Evolutionary conservation across 306 rosid genomes (phyloP).

Genomic region (Cucurbita argyrosperma): DNA sequence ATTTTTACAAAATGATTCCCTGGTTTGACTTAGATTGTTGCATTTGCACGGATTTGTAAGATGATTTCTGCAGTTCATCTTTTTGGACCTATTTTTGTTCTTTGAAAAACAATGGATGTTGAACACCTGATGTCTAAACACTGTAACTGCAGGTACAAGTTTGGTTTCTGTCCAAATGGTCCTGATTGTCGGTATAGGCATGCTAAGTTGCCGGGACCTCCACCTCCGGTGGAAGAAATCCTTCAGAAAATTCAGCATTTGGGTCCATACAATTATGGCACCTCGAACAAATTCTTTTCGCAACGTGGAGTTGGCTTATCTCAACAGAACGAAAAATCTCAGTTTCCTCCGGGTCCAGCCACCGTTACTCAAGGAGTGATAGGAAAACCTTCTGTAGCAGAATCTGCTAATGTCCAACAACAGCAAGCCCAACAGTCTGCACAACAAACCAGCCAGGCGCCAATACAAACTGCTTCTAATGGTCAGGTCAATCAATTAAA

Average conservation of each 20-base stretch:
- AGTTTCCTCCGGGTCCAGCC: conserved; percentile 44
- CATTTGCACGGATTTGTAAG: background rate
- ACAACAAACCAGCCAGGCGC: conserved; percentile 52
- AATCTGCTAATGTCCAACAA: conserved; percentile 71
- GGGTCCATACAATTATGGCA: conserved; percentile 53
- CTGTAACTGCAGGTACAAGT: conserved; percentile 70
- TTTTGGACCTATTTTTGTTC: background rate
- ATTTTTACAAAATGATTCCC: background rate
- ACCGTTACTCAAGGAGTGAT: conserved; percentile 37
- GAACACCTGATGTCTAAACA: background rate
- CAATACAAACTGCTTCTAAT: conserved; percentile 38
- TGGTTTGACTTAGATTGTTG: background rate
- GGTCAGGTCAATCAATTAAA: conserved; percentile 67
- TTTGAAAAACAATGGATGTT: background rate
- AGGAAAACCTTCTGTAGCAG: conserved; percentile 54
- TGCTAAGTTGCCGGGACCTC: conserved; percentile 88
- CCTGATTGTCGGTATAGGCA: conserved; percentile 97
- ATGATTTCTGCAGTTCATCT: background rate
- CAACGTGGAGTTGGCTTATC: conserved; percentile 47
- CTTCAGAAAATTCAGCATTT: conserved; percentile 96
- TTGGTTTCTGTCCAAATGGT: conserved; percentile 98
- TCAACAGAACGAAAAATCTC: conserved; percentile 73
- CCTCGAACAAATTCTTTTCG: conserved; percentile 55
- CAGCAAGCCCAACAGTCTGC: conserved; percentile 66
- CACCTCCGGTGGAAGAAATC: conserved; percentile 90